Percentiles rank a stretch among this genome's conserved stretches.
phyloP scores from a whole-genome alignment of 148 eudicot species.

The Drosera capensis region DNA sequence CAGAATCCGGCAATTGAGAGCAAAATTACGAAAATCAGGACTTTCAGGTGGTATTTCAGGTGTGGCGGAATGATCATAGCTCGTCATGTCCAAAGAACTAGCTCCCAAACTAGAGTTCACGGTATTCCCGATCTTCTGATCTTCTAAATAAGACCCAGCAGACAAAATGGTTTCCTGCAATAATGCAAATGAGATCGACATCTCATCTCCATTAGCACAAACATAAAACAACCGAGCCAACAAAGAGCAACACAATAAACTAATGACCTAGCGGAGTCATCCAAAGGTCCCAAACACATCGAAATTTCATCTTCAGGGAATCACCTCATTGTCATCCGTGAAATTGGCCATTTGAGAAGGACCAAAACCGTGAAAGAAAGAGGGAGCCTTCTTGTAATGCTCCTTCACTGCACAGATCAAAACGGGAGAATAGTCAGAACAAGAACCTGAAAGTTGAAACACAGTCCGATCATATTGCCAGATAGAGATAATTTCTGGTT shows the following conservation, averaged over 20 bases:
- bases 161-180: conserved; percentile 68
- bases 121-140: conserved; percentile 51
- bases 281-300: too few relatives aligned
- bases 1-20: conserved; percentile 61
- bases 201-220: too few relatives aligned
- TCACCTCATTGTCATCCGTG: conserved; percentile 78
- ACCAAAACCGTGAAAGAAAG: conserved; percentile 60
- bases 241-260: too few relatives aligned
- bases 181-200: too few relatives aligned
- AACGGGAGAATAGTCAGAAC: neutral
- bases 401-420: conserved; percentile 45
- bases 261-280: too few relatives aligned
- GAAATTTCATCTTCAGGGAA: neutral
- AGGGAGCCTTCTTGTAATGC: conserved; percentile 54
- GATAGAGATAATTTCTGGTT: too few relatives aligned
- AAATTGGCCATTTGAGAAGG: conserved; percentile 82
- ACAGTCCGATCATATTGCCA: too few relatives aligned
- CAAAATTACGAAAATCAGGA: conserved; percentile 80
- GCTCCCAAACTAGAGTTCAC: conserved; percentile 39
- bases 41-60: conserved; percentile 53
- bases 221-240: too few relatives aligned
- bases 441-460: neutral
- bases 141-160: conserved; percentile 36
- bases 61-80: conserved; percentile 51
- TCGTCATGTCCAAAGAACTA: conserved; percentile 60